Conservation (phyloP, 148 eudicot species). For the Vaccinium darrowii region DNA sequence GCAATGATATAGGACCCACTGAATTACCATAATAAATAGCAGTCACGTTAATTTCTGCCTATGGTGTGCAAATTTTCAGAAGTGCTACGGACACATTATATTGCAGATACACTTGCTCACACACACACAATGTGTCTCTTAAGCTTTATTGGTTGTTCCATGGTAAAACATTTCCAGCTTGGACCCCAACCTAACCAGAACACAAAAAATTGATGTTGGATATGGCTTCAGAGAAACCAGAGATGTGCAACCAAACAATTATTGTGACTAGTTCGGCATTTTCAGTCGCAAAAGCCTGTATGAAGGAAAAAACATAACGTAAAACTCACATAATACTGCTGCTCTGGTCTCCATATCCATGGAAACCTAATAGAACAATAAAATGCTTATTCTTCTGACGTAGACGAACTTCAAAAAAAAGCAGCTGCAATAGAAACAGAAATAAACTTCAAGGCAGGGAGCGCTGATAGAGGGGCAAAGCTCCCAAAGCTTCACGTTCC, state of each 20-base stretch:
- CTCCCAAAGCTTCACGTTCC: conserved; percentile 50
- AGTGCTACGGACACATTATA: too few relatives aligned
- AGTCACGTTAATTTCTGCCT: too few relatives aligned
- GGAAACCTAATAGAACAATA: not conserved
- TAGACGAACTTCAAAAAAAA: not conserved
- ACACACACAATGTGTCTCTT: too few relatives aligned
- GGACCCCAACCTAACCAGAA: too few relatives aligned
- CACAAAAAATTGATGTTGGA: too few relatives aligned
- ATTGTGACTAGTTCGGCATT: not conserved
- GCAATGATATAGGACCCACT: too few relatives aligned
- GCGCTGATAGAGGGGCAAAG: conserved; percentile 50
- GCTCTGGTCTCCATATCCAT: conserved; percentile 5
- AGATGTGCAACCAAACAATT: not conserved
- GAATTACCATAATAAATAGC: too few relatives aligned
- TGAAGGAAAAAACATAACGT: not conserved
- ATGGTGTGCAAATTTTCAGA: too few relatives aligned
- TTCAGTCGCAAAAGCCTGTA: not conserved
- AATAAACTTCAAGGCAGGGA: conserved; percentile 28
- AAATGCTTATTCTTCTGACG: not conserved
- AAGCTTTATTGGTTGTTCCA: too few relatives aligned
- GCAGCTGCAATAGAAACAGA: conserved; percentile 27
- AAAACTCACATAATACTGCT: not conserved
- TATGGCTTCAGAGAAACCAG: too few relatives aligned
- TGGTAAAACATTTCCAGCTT: too few relatives aligned
- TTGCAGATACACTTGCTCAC: too few relatives aligned